A percentile compares a stretch with the other conserved stretches of the same genome.
Evolutionary conservation across 768 basidiomycete genomes (phyloP).

Genomic region (Tricholoma terreum): DNA sequence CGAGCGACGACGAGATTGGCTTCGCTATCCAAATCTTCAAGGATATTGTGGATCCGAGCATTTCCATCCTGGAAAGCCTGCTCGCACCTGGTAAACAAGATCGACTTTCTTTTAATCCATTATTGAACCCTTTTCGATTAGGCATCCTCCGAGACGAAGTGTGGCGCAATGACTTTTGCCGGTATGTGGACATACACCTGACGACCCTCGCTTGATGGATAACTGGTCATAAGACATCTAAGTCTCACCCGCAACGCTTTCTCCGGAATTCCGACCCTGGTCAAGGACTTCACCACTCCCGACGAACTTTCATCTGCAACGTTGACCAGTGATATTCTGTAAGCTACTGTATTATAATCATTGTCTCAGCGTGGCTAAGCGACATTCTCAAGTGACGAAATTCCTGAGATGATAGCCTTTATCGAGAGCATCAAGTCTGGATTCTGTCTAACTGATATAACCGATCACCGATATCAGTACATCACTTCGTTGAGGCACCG

Average conservation of each 20-base stretch:
- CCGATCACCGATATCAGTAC: constrained; percentile 63
- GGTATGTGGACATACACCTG: constrained; percentile 36
- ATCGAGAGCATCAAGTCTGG: constrained; percentile 60
- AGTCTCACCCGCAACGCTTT: constrained; percentile 75
- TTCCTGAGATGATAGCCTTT: constrained; percentile 74
- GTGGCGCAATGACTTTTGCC: constrained; percentile 88
- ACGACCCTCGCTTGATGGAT: not conserved
- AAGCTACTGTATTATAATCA: constrained; percentile 18
- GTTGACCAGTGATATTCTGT: constrained; percentile 68
- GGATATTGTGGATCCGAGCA: constrained; percentile 61
- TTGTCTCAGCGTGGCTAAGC: constrained; percentile 1
- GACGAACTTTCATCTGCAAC: constrained; percentile 44
- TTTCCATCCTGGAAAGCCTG: constrained; percentile 53
- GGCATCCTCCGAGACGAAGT: constrained; percentile 49
- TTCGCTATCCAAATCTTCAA: constrained; percentile 70
- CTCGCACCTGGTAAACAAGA: constrained; percentile 44
- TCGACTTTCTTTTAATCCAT: constrained; percentile 1
- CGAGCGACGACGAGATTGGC: constrained; percentile 63
- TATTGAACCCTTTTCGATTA: constrained; percentile 12
- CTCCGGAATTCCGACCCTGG: constrained; percentile 66
- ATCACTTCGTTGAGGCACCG: constrained; percentile 53
- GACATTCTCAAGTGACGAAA: constrained; percentile 51
- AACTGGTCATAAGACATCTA: constrained; percentile 44
- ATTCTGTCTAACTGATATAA: constrained; percentile 62
- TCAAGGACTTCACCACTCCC: constrained; percentile 48